Base-by-base conservation (phyloP, 2,329 filamentous ascomycete genomes). In the Didymellaceae sp. region DNA sequence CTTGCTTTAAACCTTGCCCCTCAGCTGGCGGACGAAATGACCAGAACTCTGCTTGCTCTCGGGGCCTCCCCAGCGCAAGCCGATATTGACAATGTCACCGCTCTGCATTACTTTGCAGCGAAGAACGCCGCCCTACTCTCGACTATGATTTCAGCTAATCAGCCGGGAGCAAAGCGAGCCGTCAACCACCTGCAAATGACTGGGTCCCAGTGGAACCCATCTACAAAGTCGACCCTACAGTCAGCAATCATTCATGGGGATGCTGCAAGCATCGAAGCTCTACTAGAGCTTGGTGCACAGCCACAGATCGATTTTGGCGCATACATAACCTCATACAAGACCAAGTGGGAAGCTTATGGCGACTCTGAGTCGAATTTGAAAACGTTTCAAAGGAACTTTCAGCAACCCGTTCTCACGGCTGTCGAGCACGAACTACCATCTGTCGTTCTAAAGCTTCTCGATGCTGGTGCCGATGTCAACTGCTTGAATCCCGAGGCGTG, bases 21-120 rank as follows among this genome's bases (percentile, higher is more conserved):
- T 0, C 81, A 86, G 2, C 81, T 86, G 60, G 86, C 87, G 0
- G 81, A 82, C 53, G 77, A 78, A 11, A 92, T 92, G 82, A 79
- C 82, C 0, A 75, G 80, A 37, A 78, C 83, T 0, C 79, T 95
- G 7, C 73, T 95, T 22, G 78, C 82, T 35, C 79, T 91, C 1
- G 90, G 90, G 1, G 89, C 89, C 1, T 88, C 87, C 1, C 85
- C 81, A 25, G 83, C 87, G 0, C 90, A 94, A 68, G 89, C 86
- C 0, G 89, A 93, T 58, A 66, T 82, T 26, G 75, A 81, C 7
- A 81, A 85, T 4, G 75, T 79, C 22, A 91, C 89, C 1, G 84
- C 82, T 0, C 79, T 95, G 52, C 83, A 90, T 53, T 63, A 63
- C 42, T 62, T 62, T 17, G 38, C 57, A 20, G 57, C 55, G 21